Conservation (phyloP, 2,329 filamentous ascomycete species). For the Trichoderma polysporum region DNA sequence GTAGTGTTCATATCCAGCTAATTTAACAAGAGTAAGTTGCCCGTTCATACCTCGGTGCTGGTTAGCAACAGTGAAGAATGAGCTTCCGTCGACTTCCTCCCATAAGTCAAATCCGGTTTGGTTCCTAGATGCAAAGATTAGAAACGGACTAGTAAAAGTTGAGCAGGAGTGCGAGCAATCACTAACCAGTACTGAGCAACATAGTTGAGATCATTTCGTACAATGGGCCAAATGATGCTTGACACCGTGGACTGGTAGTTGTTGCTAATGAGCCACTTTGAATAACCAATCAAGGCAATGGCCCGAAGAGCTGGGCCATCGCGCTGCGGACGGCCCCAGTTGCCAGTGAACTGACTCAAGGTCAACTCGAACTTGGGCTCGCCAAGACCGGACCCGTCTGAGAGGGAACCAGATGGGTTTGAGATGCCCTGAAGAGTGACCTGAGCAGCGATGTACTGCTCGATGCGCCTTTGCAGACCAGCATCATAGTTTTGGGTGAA, state of each 20-base stretch:
- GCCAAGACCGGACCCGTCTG: conserved; percentile 56
- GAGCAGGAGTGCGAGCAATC: not conserved
- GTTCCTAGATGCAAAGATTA: conserved; percentile 41
- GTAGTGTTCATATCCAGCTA: not conserved
- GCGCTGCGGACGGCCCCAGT: conserved; percentile 74
- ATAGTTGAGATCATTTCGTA: conserved; percentile 74
- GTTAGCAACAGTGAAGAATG: conserved; percentile 73
- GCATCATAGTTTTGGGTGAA: conserved; percentile 60
- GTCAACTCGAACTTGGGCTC: conserved; percentile 74
- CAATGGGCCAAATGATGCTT: conserved; percentile 67
- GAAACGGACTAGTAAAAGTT: not conserved
- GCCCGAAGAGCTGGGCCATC: conserved; percentile 78
- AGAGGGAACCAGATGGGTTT: conserved; percentile 65
- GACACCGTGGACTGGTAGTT: conserved; percentile 59
- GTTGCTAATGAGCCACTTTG: conserved; percentile 68
- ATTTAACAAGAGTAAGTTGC: too few species aligned
- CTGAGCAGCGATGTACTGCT: conserved; percentile 68
- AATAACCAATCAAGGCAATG: conserved; percentile 69
- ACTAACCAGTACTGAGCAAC: conserved; percentile 67
- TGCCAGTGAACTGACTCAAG: conserved; percentile 60
- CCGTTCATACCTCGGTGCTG: conserved; percentile 64
- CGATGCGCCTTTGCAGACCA: conserved; percentile 58
- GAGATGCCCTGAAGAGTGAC: conserved; percentile 64
- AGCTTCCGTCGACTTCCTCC: conserved; percentile 76
- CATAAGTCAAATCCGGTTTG: conserved; percentile 71